Evolutionary conservation across 2,329 filamentous ascomycete genomes (phyloP).

Genomic region (Apiospora kogelbergensis): DNA sequence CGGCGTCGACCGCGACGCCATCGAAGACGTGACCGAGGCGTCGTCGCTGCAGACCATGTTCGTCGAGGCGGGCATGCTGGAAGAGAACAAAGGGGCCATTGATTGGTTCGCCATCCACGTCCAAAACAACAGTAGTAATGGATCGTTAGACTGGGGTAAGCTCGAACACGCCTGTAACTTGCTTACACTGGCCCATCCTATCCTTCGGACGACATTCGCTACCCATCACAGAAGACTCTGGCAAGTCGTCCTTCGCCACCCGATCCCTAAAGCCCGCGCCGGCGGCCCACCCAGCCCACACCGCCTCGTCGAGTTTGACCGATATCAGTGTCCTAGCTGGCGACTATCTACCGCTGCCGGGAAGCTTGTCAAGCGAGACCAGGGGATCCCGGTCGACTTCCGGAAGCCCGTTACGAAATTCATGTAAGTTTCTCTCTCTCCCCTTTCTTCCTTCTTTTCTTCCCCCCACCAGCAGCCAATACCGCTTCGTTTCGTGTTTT

Average conservation of each 20-base stretch:
- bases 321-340: conserved; percentile 40
- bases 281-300: background rate
- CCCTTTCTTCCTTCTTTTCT: too few species aligned
- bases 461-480: background rate
- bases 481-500: background rate
- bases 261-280: conserved; percentile 16
- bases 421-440: conserved; percentile 30
- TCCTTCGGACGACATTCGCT: conserved; percentile 55
- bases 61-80: conserved; percentile 48
- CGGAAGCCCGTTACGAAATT: conserved; percentile 48
- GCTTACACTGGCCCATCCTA: conserved; percentile 45
- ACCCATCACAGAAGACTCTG: conserved; percentile 45
- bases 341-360: conserved; percentile 38
- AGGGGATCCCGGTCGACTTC: conserved; percentile 39
- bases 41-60: conserved; percentile 47
- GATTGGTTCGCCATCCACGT: conserved; percentile 50
- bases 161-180: conserved; percentile 47
- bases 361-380: conserved; percentile 44
- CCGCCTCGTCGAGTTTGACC: conserved; percentile 37
- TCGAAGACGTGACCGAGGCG: conserved; percentile 50
- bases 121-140: conserved; percentile 26
- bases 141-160: conserved; percentile 39
- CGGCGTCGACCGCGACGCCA: conserved; percentile 39
- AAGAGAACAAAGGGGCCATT: conserved; percentile 41
- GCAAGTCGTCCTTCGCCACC: conserved; percentile 45